Evolutionary conservation across 2,329 filamentous ascomycete genomes (phyloP).

Genomic region (Claviceps quebecensis): DNA sequence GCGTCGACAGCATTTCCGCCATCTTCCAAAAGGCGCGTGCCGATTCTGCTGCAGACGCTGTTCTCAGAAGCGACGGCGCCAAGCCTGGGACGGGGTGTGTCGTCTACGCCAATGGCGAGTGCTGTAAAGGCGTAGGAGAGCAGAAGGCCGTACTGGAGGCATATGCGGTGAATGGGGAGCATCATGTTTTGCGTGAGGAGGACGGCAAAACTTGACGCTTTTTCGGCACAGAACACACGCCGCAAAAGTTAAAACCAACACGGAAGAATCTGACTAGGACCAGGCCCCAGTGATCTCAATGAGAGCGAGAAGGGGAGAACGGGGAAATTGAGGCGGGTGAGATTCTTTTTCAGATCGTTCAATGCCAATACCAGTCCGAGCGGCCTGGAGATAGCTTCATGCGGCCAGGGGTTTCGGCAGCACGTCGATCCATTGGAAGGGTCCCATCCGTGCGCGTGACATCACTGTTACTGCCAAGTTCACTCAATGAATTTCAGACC

Average conservation of each 20-base stretch:
- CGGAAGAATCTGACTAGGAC: background rate
- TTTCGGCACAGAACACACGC: background rate
- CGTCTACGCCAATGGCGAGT: background rate
- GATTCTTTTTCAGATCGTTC: background rate
- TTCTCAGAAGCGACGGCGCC: conserved; percentile 51
- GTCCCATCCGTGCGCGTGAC: background rate
- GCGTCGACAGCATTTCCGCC: conserved; percentile 57
- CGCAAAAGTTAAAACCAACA: background rate
- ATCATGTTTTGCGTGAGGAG: background rate
- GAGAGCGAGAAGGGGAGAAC: background rate
- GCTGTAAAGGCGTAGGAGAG: background rate
- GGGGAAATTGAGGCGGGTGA: background rate
- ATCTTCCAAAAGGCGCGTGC: conserved; percentile 38
- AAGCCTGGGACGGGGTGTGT: conserved; percentile 12
- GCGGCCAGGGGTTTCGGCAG: too few relatives aligned
- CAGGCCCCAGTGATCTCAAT: background rate
- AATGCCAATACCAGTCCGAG: background rate
- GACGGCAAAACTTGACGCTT: background rate
- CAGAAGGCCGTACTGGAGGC: background rate
- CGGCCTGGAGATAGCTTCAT: too few relatives aligned
- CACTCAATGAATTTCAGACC: background rate
- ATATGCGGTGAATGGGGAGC: background rate
- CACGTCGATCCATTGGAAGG: background rate
- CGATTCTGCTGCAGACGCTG: conserved; percentile 44
- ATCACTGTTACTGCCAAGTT: background rate